Evolutionary conservation across 495 filamentous ascomycete genomes (phyloP).

Genomic region (Acidomyces sp.): DNA sequence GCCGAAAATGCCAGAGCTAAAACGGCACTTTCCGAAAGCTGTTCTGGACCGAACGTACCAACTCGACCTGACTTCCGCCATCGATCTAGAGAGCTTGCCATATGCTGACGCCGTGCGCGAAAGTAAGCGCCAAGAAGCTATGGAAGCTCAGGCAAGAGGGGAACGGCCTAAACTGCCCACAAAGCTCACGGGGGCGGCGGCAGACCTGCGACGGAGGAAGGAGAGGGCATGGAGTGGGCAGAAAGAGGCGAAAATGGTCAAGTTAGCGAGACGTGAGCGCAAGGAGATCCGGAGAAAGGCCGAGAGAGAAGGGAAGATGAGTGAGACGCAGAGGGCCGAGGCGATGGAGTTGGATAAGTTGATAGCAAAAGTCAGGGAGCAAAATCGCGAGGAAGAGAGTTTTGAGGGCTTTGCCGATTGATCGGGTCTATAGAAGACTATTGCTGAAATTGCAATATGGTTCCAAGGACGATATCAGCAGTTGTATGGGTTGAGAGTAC

Average conservation of each 20-base stretch:
- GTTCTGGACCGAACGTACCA: conserved; percentile 17
- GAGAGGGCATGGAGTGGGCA: conserved; percentile 75
- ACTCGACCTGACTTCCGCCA: conserved; percentile 50
- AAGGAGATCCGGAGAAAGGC: conserved; percentile 60
- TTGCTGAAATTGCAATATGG: too few species aligned
- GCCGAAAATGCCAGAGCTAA: conserved; percentile 89
- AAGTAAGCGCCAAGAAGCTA: conserved; percentile 46
- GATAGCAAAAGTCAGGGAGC: conserved; percentile 54
- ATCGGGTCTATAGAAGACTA: too few species aligned
- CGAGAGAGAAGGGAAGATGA: conserved; percentile 54
- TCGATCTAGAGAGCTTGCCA: conserved; percentile 48
- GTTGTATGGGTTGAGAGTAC: too few species aligned
- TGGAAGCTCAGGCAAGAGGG: conserved; percentile 32
- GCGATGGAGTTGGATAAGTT: conserved; percentile 57
- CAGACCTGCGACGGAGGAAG: conserved; percentile 38
- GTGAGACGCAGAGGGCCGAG: conserved; percentile 56
- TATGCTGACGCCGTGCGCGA: conserved; percentile 75
- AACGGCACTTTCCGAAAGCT: conserved; percentile 21
- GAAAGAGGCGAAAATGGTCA: conserved; percentile 52
- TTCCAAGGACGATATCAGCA: too few species aligned
- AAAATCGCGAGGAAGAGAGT: conserved; percentile 28
- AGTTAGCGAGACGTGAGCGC: conserved; percentile 55
- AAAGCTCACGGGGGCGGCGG: conserved; percentile 15
- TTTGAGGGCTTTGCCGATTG: conserved; percentile 24
- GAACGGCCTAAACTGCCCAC: neutral